phyloP scores from a whole-genome alignment of 371 early-diverging fungal genomes.

The Apophysomyces variabilis region DNA sequence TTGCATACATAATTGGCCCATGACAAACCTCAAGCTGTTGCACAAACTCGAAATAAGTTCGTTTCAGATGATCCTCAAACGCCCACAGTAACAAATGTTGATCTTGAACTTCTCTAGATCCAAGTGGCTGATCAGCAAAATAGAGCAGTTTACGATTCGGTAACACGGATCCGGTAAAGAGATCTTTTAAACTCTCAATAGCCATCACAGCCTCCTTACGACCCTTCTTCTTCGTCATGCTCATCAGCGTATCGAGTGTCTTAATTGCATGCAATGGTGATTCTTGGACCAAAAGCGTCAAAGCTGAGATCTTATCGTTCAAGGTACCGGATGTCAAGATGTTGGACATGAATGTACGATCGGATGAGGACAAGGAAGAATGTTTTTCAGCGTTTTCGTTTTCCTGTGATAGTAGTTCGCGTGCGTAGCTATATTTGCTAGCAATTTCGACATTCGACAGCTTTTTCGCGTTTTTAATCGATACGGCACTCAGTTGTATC shows the following conservation, averaged over 20 bases:
- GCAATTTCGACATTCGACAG: slow-evolving; percentile 44
- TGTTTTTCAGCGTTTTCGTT: slow-evolving; percentile 68
- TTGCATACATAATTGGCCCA: not conserved
- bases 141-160: slow-evolving; percentile 86
- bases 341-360: slow-evolving; percentile 85
- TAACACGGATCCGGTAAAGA: slow-evolving; percentile 78
- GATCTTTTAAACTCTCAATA: slow-evolving; percentile 88
- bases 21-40: slow-evolving; percentile 73
- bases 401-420: slow-evolving; percentile 70
- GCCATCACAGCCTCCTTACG: slow-evolving; percentile 87
- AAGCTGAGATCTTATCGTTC: slow-evolving; percentile 91
- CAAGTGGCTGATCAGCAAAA: slow-evolving; percentile 87
- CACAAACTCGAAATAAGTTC: slow-evolving; percentile 86
- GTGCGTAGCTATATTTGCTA: slow-evolving; percentile 62
- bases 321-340: slow-evolving; percentile 91
- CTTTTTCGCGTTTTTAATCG: slow-evolving; percentile 27
- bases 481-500: slow-evolving; percentile 39
- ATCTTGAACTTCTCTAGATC: slow-evolving; percentile 59
- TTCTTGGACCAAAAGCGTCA: slow-evolving; percentile 90
- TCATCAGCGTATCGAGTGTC: slow-evolving; percentile 80
- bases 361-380: slow-evolving; percentile 67
- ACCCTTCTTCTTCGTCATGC: slow-evolving; percentile 89
- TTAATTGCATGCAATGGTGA: slow-evolving; percentile 87
- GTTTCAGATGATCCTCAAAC: slow-evolving; percentile 94
- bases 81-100: slow-evolving; percentile 85